Evolutionary conservation across 2,329 filamentous ascomycete genomes (phyloP).

Genomic region (Aspergillus floridensis): DNA sequence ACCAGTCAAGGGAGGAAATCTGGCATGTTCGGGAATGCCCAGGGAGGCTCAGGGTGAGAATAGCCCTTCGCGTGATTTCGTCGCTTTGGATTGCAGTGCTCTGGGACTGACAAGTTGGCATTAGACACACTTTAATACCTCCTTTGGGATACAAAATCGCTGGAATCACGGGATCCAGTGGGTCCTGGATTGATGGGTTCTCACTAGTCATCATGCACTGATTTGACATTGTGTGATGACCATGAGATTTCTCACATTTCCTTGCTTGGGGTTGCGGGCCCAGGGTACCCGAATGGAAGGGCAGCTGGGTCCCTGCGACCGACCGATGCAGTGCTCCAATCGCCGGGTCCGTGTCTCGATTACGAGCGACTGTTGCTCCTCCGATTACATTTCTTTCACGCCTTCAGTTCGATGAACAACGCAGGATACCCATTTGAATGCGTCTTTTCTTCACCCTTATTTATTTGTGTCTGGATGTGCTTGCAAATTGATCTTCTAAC

Average conservation of each 20-base stretch:
- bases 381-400: background rate
- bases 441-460: background rate
- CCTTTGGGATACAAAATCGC: constrained; percentile 86
- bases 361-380: background rate
- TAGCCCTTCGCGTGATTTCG: background rate
- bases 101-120: constrained; percentile 9
- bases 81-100: background rate
- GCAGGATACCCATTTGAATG: background rate
- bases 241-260: background rate
- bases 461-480: background rate
- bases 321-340: background rate
- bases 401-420: background rate
- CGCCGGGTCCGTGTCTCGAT: background rate
- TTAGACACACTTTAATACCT: constrained; percentile 80
- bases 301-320: background rate
- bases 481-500: background rate
- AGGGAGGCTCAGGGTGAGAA: constrained; percentile 78
- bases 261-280: background rate
- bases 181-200: constrained; percentile 79
- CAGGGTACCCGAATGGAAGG: background rate
- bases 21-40: constrained; percentile 75
- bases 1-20: constrained; percentile 87
- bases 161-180: constrained; percentile 80
- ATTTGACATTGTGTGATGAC: constrained; percentile 22
- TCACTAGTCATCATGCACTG: constrained; percentile 73